Conservation (phyloP, 257 asterid genomes). For the Anisodus acutangulus region DNA sequence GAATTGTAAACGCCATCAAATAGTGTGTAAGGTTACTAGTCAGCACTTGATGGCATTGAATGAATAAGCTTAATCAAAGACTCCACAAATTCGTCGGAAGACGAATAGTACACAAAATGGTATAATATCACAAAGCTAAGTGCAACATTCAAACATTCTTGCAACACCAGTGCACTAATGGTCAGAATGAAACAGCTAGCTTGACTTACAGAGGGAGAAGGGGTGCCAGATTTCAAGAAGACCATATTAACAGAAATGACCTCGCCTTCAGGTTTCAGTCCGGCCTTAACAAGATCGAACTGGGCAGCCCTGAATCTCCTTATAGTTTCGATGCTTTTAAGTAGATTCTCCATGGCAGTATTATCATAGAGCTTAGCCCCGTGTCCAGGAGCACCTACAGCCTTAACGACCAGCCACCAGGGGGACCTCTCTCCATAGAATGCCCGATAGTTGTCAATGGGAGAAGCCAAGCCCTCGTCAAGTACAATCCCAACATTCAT, state of each 20-base stretch:
- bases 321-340: conserved; percentile 81
- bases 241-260: conserved; percentile 89
- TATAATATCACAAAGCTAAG: background rate
- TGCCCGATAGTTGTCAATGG: conserved; percentile 63
- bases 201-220: conserved; percentile 72
- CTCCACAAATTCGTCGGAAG: background rate
- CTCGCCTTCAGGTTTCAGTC: conserved; percentile 81
- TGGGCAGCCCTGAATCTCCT: conserved; percentile 83
- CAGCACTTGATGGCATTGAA: background rate
- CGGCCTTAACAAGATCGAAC: conserved; percentile 85
- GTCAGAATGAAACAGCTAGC: background rate
- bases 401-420: conserved; percentile 87
- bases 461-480: conserved; percentile 90
- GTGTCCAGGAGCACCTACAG: conserved; percentile 90
- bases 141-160: background rate
- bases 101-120: background rate
- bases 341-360: conserved; percentile 90
- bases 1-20: background rate
- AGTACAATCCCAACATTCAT: conserved; percentile 89
- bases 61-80: conserved; percentile 15
- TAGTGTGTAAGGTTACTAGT: background rate
- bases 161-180: background rate
- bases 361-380: conserved; percentile 94
- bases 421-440: conserved; percentile 89
- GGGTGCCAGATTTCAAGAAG: conserved; percentile 91